Conservation (phyloP, 495 filamentous ascomycete genomes). For the Penicillium cataractarum region DNA sequence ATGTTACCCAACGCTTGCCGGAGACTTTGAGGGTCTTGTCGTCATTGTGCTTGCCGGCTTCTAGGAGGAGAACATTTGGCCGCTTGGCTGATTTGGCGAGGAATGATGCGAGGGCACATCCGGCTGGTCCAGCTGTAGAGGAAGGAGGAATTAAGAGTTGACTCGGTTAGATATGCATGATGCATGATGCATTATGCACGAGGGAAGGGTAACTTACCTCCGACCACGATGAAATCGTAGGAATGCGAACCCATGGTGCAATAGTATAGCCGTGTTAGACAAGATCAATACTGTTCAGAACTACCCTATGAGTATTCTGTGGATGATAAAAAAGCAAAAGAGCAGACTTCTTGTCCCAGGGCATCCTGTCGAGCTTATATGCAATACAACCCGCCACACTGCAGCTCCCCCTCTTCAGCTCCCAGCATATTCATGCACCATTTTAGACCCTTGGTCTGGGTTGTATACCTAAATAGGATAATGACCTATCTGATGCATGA, state of each 20-base stretch:
- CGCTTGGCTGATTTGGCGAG: constrained; percentile 48
- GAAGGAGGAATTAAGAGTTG: constrained; percentile 10
- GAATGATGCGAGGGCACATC: constrained; percentile 50
- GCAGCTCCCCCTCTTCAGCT: not conserved
- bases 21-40: constrained; percentile 50
- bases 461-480: not conserved
- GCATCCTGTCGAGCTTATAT: constrained; percentile 4
- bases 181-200: not conserved
- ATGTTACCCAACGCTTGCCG: constrained; percentile 57
- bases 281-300: too few relatives aligned
- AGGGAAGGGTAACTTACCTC: constrained; percentile 39
- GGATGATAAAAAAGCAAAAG: not conserved
- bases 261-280: too few relatives aligned
- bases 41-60: constrained; percentile 57
- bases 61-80: constrained; percentile 59
- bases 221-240: constrained; percentile 61
- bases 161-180: not conserved
- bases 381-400: not conserved
- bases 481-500: not conserved
- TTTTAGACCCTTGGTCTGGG: too few relatives aligned
- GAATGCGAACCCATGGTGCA: constrained; percentile 13
- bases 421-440: not conserved
- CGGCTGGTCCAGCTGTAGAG: constrained; percentile 57
- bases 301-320: too few relatives aligned
- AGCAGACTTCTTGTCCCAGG: not conserved